These are phyloP conservation scores for Lathyrus oleraceus DNA, from an alignment of 306 rosid species.

Conservation along the genomic window DNA sequence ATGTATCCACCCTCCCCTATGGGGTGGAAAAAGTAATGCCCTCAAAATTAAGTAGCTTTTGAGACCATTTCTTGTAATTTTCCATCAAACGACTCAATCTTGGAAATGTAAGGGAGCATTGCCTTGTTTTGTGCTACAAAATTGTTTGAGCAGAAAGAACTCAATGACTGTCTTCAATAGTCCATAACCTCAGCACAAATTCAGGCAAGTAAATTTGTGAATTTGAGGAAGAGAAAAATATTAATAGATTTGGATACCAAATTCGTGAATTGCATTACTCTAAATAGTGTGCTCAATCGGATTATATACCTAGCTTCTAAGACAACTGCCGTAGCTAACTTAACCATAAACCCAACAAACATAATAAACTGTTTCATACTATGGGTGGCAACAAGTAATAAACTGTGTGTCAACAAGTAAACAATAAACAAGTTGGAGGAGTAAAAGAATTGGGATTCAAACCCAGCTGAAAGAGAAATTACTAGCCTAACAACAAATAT, in stretches of 20 bases:
- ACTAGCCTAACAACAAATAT: not conserved
- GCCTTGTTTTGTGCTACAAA: not conserved
- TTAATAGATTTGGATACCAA: not conserved
- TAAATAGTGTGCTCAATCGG: not conserved
- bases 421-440: not conserved
- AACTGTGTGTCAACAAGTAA: not conserved
- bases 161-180: not conserved
- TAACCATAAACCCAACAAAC: not conserved
- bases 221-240: not conserved
- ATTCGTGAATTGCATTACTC: not conserved
- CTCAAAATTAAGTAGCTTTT: not conserved
- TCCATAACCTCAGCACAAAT: not conserved
- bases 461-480: not conserved
- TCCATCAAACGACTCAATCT: not conserved
- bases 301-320: not conserved
- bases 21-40: no score
- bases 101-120: not conserved
- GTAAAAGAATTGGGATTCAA: not conserved
- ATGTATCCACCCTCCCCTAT: no score
- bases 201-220: not conserved
- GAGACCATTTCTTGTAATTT: not conserved
- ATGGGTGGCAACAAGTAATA: no score
- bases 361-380: not conserved
- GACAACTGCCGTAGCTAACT: not conserved
- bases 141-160: not conserved